Conservation (phyloP, 768 basidiomycete genomes). For the Suillus fuscotomentosus region DNA sequence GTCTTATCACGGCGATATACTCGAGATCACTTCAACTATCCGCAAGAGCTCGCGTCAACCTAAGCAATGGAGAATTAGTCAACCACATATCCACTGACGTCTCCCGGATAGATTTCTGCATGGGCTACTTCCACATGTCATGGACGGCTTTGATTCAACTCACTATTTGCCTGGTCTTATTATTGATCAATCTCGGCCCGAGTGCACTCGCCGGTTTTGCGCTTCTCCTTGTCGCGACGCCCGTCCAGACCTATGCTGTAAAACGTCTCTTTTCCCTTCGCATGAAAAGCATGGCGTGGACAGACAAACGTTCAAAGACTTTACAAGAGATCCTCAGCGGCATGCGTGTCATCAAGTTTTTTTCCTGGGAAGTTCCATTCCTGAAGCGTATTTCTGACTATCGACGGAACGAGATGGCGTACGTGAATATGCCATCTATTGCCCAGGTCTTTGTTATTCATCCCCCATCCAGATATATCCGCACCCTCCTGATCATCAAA, state of each 20-base stretch:
- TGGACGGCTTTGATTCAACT: conserved; percentile 81
- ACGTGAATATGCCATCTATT: conserved; percentile 16
- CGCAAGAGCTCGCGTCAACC: conserved; percentile 71
- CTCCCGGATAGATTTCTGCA: conserved; percentile 87
- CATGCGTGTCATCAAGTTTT: conserved; percentile 92
- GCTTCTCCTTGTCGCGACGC: conserved; percentile 69
- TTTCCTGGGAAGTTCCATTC: conserved; percentile 86
- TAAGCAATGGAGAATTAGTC: conserved; percentile 87
- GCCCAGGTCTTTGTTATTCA: not conserved
- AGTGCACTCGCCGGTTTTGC: conserved; percentile 55
- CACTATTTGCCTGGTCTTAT: conserved; percentile 69
- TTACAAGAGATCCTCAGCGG: conserved; percentile 87
- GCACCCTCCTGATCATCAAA: conserved; percentile 63
- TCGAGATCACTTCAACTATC: conserved; percentile 73
- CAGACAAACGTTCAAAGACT: conserved; percentile 85
- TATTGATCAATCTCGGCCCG: conserved; percentile 70
- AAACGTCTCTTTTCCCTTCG: conserved; percentile 59
- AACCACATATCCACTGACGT: conserved; percentile 94
- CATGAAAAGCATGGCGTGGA: conserved; percentile 80
- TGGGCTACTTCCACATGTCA: conserved; percentile 76
- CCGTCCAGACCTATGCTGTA: conserved; percentile 73
- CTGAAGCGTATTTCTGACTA: conserved; percentile 69
- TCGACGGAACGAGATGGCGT: conserved; percentile 70
- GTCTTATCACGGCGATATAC: conserved; percentile 87
- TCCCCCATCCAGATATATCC: conserved; percentile 48